Evolutionary conservation across 768 basidiomycete genomes (phyloP).

Genomic region (Auricularia auricula-judae): DNA sequence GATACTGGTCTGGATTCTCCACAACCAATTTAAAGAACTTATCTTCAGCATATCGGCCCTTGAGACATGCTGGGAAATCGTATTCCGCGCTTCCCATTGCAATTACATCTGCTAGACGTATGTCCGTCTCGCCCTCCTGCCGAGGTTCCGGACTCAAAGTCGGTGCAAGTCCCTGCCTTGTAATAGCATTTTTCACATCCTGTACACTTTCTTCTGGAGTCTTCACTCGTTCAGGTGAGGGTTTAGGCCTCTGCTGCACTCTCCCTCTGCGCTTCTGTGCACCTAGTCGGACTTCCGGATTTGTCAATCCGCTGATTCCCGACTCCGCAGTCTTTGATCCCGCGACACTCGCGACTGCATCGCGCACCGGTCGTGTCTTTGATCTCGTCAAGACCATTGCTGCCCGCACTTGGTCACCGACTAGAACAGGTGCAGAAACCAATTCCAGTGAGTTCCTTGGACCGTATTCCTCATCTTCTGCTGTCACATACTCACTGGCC

Average conservation of each 20-base stretch:
- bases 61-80: constrained; percentile 8
- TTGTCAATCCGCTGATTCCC: not conserved
- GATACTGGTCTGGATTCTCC: not conserved
- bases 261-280: not conserved
- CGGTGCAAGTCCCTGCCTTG: no score
- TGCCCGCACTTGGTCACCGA: no score
- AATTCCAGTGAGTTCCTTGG: not conserved
- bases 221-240: no score
- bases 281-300: not conserved
- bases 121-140: not conserved
- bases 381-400: not conserved
- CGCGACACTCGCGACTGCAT: not conserved
- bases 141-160: no score
- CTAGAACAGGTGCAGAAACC: not conserved
- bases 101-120: constrained; percentile 1
- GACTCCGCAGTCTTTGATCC: not conserved
- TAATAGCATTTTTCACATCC: no score
- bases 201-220: no score
- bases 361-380: no score
- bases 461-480: not conserved
- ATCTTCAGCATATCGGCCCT: constrained; percentile 10
- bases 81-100: constrained; percentile 3
- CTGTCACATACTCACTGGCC: not conserved
- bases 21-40: constrained; percentile 20
- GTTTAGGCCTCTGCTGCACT: not conserved